Base-by-base conservation (phyloP, 2,329 filamentous ascomycete species). In the Lithohypha guttulata region DNA sequence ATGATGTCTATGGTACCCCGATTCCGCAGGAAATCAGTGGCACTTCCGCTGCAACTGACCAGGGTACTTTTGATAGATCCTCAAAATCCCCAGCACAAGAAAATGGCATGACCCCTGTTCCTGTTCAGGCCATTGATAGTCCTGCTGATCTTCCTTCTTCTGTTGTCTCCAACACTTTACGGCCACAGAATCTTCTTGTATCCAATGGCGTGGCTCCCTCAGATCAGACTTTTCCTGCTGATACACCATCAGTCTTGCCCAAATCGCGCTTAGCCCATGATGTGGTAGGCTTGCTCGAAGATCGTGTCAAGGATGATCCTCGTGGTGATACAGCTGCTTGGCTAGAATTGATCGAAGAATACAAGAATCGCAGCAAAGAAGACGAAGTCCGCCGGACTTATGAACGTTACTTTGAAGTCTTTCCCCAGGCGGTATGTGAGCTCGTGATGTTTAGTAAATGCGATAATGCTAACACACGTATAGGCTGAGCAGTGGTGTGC, bases 321-420 rank as follows among this genome's bases (percentile, higher is more conserved):
- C 82, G 85, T 53, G 91, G 89, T 55, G 87, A 95, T 53, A 76
- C 91, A 61, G 83, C 91, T 58, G 85, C 89, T 21, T 98, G 91
- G 91, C 66, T 93, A 53, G 74, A 75, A 49, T 70, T 98, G 56
- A 89, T 98, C 57, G 74, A 75, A 50, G 85, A 95, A 57, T 77
- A 94, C 59, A 81, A 81, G 51, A 79, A 75, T 54, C 83, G 81
- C 53, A 82, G 82, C 62, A 84, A 86, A 59, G 65, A 87, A 46
- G 84, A 93, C 44, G 81, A 89, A 53, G 76, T 83, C 19, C 77
- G 89, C 48, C 75, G 71, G 42, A 76, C 80, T 11, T 98, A 91
- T 56, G 81, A 91, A 48, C 77, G 85, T 25, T 95, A 96, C 59
- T 70, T 96, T 49, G 75, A 82, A 48, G 69, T 89, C 18, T 96